These are phyloP conservation scores for Venturia aucupariae DNA, from an alignment of 2,329 filamentous ascomycete genomes.

Conservation along the genomic window DNA sequence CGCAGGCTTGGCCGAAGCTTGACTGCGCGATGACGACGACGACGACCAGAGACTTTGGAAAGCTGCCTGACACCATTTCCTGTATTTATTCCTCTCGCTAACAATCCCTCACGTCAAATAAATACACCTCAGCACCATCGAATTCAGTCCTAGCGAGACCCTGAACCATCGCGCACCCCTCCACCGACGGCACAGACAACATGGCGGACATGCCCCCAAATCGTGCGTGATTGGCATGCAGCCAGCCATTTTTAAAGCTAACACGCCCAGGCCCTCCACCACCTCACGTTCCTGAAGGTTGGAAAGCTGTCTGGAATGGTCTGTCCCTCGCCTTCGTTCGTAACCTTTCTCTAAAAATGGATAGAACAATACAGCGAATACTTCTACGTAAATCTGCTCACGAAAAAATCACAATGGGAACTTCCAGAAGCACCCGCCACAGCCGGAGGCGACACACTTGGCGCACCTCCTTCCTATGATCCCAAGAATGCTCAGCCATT, in stretches of 20 bases:
- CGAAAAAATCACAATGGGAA: conserved; percentile 87
- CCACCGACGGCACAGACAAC: background rate
- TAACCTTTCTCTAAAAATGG: background rate
- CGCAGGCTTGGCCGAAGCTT: too few species aligned
- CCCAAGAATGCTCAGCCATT: conserved; percentile 37
- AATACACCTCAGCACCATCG: too few species aligned
- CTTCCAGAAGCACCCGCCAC: conserved; percentile 61
- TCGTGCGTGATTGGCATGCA: background rate
- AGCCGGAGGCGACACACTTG: conserved; percentile 39
- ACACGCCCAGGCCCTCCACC: conserved; percentile 10
- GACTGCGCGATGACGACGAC: too few species aligned
- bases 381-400: conserved; percentile 87
- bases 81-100: too few species aligned
- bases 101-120: too few species aligned
- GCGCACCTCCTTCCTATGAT: conserved; percentile 59
- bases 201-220: background rate
- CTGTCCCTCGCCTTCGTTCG: background rate
- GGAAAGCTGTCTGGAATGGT: conserved; percentile 13
- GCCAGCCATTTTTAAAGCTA: background rate
- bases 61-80: too few species aligned
- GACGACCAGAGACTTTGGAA: too few species aligned
- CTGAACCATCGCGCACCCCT: background rate
- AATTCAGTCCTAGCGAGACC: too few species aligned
- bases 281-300: conserved; percentile 10
- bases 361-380: conserved; percentile 75